Conservation (phyloP, 371 early-diverging fungal species). For the Apophysomyces trapeziformis region DNA sequence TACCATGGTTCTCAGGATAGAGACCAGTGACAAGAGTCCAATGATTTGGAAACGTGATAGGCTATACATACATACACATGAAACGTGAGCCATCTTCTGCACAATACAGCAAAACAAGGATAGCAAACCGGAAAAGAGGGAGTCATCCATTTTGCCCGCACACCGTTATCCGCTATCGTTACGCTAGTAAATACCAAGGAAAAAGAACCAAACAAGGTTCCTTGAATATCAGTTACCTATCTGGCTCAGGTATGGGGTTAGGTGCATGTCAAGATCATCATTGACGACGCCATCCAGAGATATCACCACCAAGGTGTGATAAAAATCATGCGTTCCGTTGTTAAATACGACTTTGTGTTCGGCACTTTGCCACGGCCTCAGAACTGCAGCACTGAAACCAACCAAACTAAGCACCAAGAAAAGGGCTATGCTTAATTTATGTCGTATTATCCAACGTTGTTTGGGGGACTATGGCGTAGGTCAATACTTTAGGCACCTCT, state of each 20-base stretch:
- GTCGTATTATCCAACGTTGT: no score
- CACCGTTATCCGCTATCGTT: slow-evolving; percentile 49
- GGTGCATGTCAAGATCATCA: slow-evolving; percentile 77
- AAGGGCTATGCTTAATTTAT: no score
- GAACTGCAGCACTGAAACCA: no score
- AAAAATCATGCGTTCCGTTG: slow-evolving; percentile 76
- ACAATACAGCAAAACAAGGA: slow-evolving; percentile 1
- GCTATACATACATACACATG: slow-evolving; percentile 28
- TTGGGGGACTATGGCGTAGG: no score
- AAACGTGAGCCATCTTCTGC: neutral
- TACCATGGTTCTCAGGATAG: slow-evolving; percentile 91
- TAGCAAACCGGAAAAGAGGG: slow-evolving; percentile 74
- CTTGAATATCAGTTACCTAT: slow-evolving; percentile 50
- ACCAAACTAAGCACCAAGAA: no score
- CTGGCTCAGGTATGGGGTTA: slow-evolving; percentile 71
- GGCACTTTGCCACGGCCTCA: neutral
- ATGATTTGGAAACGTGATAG: slow-evolving; percentile 95
- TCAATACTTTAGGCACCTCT: no score
- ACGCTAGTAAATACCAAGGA: neutral
- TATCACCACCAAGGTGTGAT: slow-evolving; percentile 79
- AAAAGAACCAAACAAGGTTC: neutral
- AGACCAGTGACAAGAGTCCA: slow-evolving; percentile 92
- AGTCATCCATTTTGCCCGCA: slow-evolving; percentile 68
- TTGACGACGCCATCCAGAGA: slow-evolving; percentile 92
- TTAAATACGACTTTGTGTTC: slow-evolving; percentile 10